phyloP scores from a whole-genome alignment of 1,139 yeast genomes.

The Schizosaccharomyces versatilis region DNA sequence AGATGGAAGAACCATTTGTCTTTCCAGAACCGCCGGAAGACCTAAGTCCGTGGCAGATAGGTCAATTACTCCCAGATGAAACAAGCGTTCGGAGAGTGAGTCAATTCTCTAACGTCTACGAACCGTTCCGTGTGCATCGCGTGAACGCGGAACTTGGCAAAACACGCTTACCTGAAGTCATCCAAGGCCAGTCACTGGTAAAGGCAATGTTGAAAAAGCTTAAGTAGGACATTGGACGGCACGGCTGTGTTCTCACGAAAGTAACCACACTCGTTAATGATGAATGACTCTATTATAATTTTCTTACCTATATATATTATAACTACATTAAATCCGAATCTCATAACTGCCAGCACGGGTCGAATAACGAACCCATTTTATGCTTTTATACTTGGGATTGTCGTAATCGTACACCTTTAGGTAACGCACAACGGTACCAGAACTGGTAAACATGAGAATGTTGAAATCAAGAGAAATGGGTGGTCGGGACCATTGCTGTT shows the following conservation, averaged over 20 bases:
- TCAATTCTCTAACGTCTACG: not conserved
- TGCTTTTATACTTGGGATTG: conserved; percentile 34
- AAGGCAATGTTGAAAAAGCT: not conserved
- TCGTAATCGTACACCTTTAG: conserved; percentile 45
- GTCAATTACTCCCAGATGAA: not conserved
- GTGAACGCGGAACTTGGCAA: not conserved
- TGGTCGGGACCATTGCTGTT: conserved; percentile 41
- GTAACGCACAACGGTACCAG: conserved; percentile 56
- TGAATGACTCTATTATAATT: not conserved
- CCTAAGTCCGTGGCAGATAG: not conserved
- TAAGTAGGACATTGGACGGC: not conserved
- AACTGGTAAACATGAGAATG: conserved; percentile 54
- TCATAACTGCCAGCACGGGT: conserved; percentile 65
- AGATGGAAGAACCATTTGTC: conserved; percentile 16
- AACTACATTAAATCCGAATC: conserved; percentile 30
- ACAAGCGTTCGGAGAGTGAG: not conserved
- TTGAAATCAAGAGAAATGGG: conserved; percentile 54
- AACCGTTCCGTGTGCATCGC: not conserved
- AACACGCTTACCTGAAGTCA: no score
- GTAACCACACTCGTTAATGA: not conserved
- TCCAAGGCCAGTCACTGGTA: no score
- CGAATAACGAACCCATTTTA: conserved; percentile 71
- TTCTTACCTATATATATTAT: not conserved
- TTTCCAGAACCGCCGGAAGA: conserved; percentile 13
- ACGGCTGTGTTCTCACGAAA: not conserved